Evolutionary conservation across 257 asterid genomes (phyloP).

Genomic region (Nemophila menziesii): DNA sequence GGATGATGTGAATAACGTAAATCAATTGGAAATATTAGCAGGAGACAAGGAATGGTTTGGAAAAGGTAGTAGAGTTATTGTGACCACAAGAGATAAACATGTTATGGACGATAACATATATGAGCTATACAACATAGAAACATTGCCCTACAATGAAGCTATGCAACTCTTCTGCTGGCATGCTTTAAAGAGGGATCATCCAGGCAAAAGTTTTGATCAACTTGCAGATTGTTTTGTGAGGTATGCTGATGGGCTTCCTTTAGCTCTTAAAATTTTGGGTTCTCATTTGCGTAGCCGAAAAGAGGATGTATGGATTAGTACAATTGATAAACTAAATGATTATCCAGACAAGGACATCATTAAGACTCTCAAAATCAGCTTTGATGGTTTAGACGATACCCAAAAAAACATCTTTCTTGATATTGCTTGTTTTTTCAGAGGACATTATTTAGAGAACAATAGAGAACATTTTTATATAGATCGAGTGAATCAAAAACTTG

Average conservation of each 20-base stretch:
- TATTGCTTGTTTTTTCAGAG: conserved; percentile 14
- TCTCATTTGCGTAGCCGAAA: conserved; percentile 6
- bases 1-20: conserved; percentile 12
- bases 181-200: conserved; percentile 11
- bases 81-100: conserved; percentile 7
- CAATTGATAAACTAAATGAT: conserved; percentile 1
- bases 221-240: background rate
- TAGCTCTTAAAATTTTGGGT: conserved; percentile 15
- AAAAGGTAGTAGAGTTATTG: conserved; percentile 9
- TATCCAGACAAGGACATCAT: conserved; percentile 3
- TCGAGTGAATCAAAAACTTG: too few relatives aligned
- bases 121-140: background rate
- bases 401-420: conserved; percentile 7
- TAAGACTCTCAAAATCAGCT: conserved; percentile 6
- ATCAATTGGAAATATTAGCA: conserved; percentile 1
- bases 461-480: too few relatives aligned
- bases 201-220: conserved; percentile 2
- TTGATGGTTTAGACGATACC: conserved; percentile 9
- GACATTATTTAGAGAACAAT: too few relatives aligned
- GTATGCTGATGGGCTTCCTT: conserved; percentile 6
- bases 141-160: conserved; percentile 1
- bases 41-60: conserved; percentile 7
- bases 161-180: conserved; percentile 13
- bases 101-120: conserved; percentile 2
- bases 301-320: conserved; percentile 8